Conservation (phyloP, 2,329 filamentous ascomycete genomes). For the Fusarium caatingaense region DNA sequence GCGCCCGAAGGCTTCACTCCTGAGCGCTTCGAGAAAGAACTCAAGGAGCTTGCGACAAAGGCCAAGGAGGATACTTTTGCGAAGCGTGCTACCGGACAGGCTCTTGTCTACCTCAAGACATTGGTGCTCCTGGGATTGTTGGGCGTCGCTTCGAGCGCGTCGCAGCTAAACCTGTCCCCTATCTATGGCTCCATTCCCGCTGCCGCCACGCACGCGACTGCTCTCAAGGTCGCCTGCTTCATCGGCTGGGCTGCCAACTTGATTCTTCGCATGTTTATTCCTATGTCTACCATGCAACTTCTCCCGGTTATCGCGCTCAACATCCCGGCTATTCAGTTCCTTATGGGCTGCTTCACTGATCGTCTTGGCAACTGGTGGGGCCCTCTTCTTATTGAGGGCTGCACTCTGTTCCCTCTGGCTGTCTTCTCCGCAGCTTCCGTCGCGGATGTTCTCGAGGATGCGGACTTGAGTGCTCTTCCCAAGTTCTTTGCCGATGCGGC, state of each 20-base stretch:
- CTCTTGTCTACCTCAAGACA: constrained; percentile 53
- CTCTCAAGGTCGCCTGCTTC: constrained; percentile 74
- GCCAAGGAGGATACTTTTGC: constrained; percentile 49
- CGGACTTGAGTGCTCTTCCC: constrained; percentile 66
- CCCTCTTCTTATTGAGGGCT: constrained; percentile 77
- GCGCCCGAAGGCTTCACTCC: constrained; percentile 56
- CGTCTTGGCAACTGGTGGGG: constrained; percentile 76
- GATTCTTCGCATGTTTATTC: constrained; percentile 59
- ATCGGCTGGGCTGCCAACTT: constrained; percentile 78
- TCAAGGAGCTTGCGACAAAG: constrained; percentile 62
- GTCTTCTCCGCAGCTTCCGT: constrained; percentile 72
- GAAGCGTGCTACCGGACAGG: constrained; percentile 53
- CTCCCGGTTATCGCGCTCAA: constrained; percentile 81
- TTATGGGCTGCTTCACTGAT: constrained; percentile 75
- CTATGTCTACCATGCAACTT: constrained; percentile 62
- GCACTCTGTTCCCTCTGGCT: constrained; percentile 78
- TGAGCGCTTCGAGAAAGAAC: constrained; percentile 66
- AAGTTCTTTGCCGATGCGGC: constrained; percentile 70
- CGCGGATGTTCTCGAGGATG: constrained; percentile 72
- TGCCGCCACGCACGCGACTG: constrained; percentile 75
- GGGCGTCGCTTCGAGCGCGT: constrained; percentile 75
- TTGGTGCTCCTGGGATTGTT: constrained; percentile 49
- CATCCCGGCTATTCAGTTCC: constrained; percentile 78
- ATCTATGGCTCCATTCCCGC: constrained; percentile 89
- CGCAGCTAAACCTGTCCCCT: constrained; percentile 81